Percentiles rank a stretch among this genome's conserved stretches.
These are phyloP conservation scores for Aquilaria agallochum DNA, from an alignment of 441 rosid genomes.

Conservation along the genomic window DNA sequence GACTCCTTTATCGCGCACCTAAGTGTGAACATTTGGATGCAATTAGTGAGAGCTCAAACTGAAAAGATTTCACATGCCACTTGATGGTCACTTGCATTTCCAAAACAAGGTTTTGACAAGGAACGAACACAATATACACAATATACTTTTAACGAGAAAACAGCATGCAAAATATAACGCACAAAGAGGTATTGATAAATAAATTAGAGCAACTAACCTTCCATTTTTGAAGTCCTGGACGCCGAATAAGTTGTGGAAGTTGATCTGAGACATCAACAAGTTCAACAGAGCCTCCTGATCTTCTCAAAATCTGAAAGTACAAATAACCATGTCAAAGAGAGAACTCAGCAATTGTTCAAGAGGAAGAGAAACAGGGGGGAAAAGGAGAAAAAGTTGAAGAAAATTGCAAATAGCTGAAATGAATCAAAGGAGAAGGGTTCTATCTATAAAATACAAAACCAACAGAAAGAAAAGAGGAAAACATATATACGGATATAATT, in stretches of 20 bases:
- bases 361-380: slow-evolving; percentile 12
- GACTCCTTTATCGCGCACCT: slow-evolving; percentile 73
- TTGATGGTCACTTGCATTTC: no score
- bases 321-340: no score
- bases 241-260: slow-evolving; percentile 78
- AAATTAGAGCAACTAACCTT: slow-evolving; percentile 50
- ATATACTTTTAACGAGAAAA: not conserved
- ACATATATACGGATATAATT: no score
- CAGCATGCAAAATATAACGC: not conserved
- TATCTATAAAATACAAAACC: not conserved
- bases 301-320: slow-evolving; percentile 57
- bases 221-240: slow-evolving; percentile 89
- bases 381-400: not conserved
- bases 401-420: not conserved
- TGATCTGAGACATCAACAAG: slow-evolving; percentile 76
- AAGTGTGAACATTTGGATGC: slow-evolving; percentile 8
- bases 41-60: no score
- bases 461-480: not conserved
- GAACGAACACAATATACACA: no score
- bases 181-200: not conserved
- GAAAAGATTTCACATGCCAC: no score
- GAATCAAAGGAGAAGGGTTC: not conserved
- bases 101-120: no score
- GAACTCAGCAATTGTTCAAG: no score
- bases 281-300: slow-evolving; percentile 77